These are phyloP conservation scores for Fusarium sp. DNA, from an alignment of 2,329 filamentous ascomycete genomes.

Conservation along the genomic window DNA sequence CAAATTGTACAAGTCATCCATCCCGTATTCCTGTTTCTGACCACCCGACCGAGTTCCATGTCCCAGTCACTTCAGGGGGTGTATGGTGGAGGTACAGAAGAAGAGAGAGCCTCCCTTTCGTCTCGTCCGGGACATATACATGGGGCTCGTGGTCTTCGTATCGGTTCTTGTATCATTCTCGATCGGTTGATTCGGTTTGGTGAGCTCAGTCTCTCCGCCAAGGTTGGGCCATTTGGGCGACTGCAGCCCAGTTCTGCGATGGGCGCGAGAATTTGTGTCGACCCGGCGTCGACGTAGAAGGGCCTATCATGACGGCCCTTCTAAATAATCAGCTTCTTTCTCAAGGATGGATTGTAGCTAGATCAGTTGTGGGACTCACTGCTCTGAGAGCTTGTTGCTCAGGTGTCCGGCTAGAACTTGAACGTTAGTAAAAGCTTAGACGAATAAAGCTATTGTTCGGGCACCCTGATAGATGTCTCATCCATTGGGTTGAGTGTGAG, in stretches of 20 bases:
- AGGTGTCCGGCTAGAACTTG: background rate
- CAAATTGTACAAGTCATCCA: background rate
- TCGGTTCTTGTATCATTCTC: background rate
- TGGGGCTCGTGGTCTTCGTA: background rate
- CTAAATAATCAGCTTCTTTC: background rate
- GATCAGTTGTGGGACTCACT: background rate
- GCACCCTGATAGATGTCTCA: background rate
- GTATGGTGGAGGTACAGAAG: background rate
- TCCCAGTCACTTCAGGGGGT: background rate
- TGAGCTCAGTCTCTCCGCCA: background rate
- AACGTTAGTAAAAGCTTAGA: background rate
- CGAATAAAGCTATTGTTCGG: background rate
- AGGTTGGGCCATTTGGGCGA: background rate
- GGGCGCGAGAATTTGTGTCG: background rate
- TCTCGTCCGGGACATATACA: background rate
- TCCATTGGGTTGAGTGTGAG: background rate
- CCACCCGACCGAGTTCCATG: background rate
- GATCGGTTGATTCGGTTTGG: background rate
- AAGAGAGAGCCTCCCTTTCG: too few relatives aligned
- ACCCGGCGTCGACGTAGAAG: background rate
- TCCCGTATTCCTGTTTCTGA: background rate
- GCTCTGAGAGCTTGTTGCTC: background rate
- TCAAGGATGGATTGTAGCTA: background rate
- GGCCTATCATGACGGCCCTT: background rate
- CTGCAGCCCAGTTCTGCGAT: background rate